Conservation (phyloP, 306 rosid species). For the Ochetophila trinervis region DNA sequence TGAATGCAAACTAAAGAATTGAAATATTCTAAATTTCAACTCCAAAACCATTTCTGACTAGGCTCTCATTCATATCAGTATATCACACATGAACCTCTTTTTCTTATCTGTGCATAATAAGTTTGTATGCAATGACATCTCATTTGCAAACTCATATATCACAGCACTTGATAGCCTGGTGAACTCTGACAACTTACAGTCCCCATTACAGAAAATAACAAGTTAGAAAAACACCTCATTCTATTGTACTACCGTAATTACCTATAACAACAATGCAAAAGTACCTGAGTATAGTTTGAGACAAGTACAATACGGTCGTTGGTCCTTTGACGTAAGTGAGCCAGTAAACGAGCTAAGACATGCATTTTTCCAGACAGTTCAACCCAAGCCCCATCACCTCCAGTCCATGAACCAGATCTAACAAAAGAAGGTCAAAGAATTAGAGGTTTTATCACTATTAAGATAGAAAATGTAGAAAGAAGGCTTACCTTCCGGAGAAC, state of each 20-base stretch:
- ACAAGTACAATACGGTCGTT: slow-evolving; percentile 93
- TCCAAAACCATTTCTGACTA: no score
- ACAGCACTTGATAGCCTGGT: no score
- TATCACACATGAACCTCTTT: no score
- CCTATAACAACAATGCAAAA: slow-evolving; percentile 10
- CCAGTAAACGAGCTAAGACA: slow-evolving; percentile 88
- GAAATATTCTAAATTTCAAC: no score
- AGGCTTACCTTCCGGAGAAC: slow-evolving; percentile 82
- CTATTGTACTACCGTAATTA: background rate
- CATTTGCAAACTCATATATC: no score
- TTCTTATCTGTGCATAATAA: no score
- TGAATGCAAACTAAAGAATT: no score
- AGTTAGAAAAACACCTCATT: background rate
- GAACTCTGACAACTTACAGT: no score
- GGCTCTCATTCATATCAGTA: no score
- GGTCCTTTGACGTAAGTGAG: slow-evolving; percentile 72
- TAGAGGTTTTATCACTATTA: background rate
- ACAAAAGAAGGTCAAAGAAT: slow-evolving; percentile 17
- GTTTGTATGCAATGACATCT: no score
- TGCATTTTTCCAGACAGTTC: slow-evolving; percentile 98
- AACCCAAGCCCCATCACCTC: slow-evolving; percentile 93
- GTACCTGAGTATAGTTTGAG: slow-evolving; percentile 96
- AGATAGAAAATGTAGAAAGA: slow-evolving; percentile 15
- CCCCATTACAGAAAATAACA: background rate
- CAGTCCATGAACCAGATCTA: slow-evolving; percentile 92